Percentiles rank a stretch among this genome's conserved stretches.
phyloP scores from a whole-genome alignment of 1,284 basidiomycete species.

The Cutaneotrichosporon sp. region DNA sequence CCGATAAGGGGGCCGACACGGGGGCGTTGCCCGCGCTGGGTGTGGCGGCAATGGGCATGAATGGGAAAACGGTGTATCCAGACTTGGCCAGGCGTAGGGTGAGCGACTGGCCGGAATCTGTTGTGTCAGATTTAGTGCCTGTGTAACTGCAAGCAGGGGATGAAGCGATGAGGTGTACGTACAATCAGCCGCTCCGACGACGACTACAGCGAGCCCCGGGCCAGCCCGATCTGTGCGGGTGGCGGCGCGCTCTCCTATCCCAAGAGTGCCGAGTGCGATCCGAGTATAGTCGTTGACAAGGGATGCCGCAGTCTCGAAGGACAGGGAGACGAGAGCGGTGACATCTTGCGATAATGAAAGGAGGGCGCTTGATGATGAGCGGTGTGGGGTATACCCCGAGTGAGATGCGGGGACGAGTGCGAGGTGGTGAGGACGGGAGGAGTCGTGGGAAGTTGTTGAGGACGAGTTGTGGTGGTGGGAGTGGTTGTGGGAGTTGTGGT shows the following conservation, averaged over 20 bases:
- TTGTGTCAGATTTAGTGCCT: constrained; percentile 5
- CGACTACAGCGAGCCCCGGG: constrained; percentile 34
- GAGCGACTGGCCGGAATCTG: constrained; percentile 38
- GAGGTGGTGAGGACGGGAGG: not conserved
- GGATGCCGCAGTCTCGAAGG: constrained; percentile 32
- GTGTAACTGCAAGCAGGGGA: not conserved
- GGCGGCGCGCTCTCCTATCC: constrained; percentile 18
- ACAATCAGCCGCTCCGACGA: constrained; percentile 39
- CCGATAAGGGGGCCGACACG: constrained; percentile 27
- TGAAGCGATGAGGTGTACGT: constrained; percentile 5
- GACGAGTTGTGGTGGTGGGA: not conserved
- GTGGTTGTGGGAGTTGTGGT: not conserved
- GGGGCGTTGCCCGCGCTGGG: constrained; percentile 4
- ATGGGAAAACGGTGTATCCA: constrained; percentile 44
- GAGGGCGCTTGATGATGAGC: constrained; percentile 19
- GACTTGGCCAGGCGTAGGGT: constrained; percentile 39
- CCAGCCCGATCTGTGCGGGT: constrained; percentile 7
- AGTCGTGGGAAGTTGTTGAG: not conserved
- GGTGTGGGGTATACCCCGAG: not conserved
- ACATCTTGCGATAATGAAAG: constrained; percentile 38
- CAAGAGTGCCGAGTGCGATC: constrained; percentile 22
- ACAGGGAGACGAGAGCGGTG: constrained; percentile 37
- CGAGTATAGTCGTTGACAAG: constrained; percentile 29
- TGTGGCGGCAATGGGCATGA: constrained; percentile 30
- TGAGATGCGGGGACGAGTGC: constrained; percentile 7